phyloP scores from a whole-genome alignment of 2,329 filamentous ascomycete genomes.

The Didymella pomorum region DNA sequence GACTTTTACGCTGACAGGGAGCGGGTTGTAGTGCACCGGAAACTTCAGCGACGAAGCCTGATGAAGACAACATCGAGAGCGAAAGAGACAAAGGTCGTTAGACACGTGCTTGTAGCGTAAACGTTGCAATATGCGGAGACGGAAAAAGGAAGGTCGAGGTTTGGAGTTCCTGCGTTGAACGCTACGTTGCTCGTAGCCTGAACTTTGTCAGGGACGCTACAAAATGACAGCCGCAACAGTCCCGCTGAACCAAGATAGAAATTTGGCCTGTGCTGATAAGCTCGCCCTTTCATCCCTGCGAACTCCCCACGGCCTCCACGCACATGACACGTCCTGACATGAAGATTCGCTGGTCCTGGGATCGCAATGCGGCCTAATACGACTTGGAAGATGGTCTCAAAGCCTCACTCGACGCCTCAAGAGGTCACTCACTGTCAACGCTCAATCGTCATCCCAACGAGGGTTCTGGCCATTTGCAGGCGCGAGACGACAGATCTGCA shows the following conservation, averaged over 20 bases:
- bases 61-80: constrained; percentile 4
- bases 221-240: constrained; percentile 12
- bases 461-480: constrained; percentile 26
- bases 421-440: constrained; percentile 14
- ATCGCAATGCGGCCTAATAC: constrained; percentile 4
- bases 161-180: constrained; percentile 1
- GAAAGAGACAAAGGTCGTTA: neutral
- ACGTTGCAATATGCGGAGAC: constrained; percentile 17
- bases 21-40: constrained; percentile 1
- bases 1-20: constrained; percentile 13
- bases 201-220: constrained; percentile 16
- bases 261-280: constrained; percentile 26
- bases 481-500: constrained; percentile 31
- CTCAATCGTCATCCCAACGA: constrained; percentile 29
- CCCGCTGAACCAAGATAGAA: constrained; percentile 12
- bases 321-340: constrained; percentile 8
- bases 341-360: neutral
- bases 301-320: constrained; percentile 25
- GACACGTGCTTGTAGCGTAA: constrained; percentile 17
- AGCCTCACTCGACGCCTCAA: constrained; percentile 6
- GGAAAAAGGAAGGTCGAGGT: constrained; percentile 10
- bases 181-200: constrained; percentile 3
- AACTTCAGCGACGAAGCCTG: neutral
- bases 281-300: constrained; percentile 19
- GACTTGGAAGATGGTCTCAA: neutral